Base-by-base conservation (phyloP, 306 rosid species). In the Clitoria ternatea region DNA sequence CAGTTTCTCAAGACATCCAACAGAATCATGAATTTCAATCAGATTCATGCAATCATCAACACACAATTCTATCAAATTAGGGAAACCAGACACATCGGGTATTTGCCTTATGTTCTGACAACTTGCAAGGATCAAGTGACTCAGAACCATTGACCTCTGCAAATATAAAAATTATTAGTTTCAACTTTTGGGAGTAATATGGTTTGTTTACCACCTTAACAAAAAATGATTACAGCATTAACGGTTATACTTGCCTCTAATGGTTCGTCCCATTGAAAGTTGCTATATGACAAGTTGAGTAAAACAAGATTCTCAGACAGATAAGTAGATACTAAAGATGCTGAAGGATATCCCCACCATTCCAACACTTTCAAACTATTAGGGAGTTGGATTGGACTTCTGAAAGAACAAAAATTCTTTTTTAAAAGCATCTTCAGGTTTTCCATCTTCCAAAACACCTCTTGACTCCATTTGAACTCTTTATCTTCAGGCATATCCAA, bases 271-370 rank as follows among this genome's bases (percentile, higher is more conserved):
- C 50, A 37, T 22, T 0, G 3, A 39, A 61, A 61, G 30, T 2
- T 0, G 22, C 50, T 61, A 4, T 13, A 0, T 22, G 35, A 37
- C 64, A 68, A 2, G 29, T 76, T 19, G 1, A 76, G 44, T 45
- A 17, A 29, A 17, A n/a, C 50, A 19, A 76, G 75, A 7, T 59
- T 36, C 12, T 8, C 48, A 0, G 27, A 33, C 23, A 6, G 27
- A 48, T 35, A 68, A n/a, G 19, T 19, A 7, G 12, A 1, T 13
- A 75, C 75, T 50, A 68, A 59, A n/a, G 23, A 47, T 15, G 56
- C 4, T 35, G 37, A 4, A 33, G 80, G 80, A 49, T 48, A 76
- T 35, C 24, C 37, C 15, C 3, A 0, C 75, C 80, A 76, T 1
- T 24, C 52, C 4, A 76, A 9, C 13, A 76, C 36, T 68, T 37